Evolutionary conservation across 257 asterid genomes (phyloP).

Genomic region (Solanum megistacrolobum): DNA sequence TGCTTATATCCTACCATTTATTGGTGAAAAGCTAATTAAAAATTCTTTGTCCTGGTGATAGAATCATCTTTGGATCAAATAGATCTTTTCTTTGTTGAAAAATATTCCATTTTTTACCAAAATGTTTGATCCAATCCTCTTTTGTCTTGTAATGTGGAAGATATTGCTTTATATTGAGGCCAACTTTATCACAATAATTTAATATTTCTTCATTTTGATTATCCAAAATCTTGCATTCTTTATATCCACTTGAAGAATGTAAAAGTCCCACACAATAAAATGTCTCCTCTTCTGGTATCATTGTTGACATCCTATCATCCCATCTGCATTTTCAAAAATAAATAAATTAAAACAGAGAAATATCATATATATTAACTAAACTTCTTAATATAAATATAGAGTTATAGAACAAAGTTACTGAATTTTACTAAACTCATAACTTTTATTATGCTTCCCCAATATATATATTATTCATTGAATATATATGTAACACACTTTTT

Average conservation of each 20-base stretch:
- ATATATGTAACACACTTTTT: neutral
- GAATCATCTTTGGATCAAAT: constrained; percentile 41
- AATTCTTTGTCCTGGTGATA: constrained; percentile 37
- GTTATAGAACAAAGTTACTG: neutral
- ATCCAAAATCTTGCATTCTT: constrained; percentile 10
- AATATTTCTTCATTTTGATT: constrained; percentile 25
- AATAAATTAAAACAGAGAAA: neutral
- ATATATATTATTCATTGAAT: neutral
- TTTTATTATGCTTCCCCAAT: no score
- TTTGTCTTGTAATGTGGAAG: constrained; percentile 36
- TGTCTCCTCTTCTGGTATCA: constrained; percentile 36
- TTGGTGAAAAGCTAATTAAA: constrained; percentile 2
- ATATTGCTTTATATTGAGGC: constrained; percentile 33
- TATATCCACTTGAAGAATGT: constrained; percentile 19
- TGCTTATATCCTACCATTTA: neutral
- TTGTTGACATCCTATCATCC: constrained; percentile 40
- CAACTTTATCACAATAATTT: constrained; percentile 21
- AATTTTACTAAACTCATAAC: neutral
- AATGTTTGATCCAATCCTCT: constrained; percentile 41
- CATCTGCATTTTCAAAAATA: constrained; percentile 10
- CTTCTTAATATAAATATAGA: neutral
- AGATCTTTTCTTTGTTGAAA: constrained; percentile 23
- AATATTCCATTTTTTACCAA: constrained; percentile 37
- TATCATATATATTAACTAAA: neutral
- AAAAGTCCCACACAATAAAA: constrained; percentile 35